Evolutionary conservation across 768 basidiomycete genomes (phyloP), one percentile per base, ranked within the genome.

Genomic region (Tylopilus plumbeoviolaceoides): DNA sequence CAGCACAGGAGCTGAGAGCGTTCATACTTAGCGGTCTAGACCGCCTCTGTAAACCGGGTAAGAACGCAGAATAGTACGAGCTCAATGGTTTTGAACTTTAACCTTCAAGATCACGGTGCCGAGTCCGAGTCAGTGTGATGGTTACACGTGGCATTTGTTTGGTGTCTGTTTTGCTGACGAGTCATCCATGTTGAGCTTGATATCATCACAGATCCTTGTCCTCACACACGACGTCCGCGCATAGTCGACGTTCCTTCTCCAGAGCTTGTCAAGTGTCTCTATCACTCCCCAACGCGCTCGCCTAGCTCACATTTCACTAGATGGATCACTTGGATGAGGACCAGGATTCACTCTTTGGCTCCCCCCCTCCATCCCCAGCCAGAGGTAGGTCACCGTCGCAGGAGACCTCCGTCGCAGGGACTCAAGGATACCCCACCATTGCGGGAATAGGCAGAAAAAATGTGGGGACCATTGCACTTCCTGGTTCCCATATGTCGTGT

Each of bases 381-480:
- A 75, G 73, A 85, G 85, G 85, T 85, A 89, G 85, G 84, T 85
- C 84, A 73, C 80, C 80, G 67, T 84, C 84, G 48, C 82, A 84
- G 62, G 60, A 64, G 54, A 62, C 58, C 53, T 59, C 56, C 55
- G 35, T 31, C 25, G 28, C 35, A 51, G 51, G 48, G 60, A 64
- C 58, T 58, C 58, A 52, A 57, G 40, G 38, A 27, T 36, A 51
- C 46, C 50, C 43, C 47, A 38, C 21, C 20, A 36, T 45, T n/a
- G 62, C 48, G 51, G 61, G 55, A 44, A 41, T 35, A 50, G 31
- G 50, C 55, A 54, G 51, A 54, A 62, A 60, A 70, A 90, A 91
- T 81, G 89, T 91, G 89, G 89, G 88, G 89, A 86, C 89, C 87
- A 90, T 90, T 91, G 89, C 89, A 91, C 89, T 91, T 89, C 87